Evolutionary conservation across 345 rosid species (phyloP).

Genomic region (Moricandia moricandioides): DNA sequence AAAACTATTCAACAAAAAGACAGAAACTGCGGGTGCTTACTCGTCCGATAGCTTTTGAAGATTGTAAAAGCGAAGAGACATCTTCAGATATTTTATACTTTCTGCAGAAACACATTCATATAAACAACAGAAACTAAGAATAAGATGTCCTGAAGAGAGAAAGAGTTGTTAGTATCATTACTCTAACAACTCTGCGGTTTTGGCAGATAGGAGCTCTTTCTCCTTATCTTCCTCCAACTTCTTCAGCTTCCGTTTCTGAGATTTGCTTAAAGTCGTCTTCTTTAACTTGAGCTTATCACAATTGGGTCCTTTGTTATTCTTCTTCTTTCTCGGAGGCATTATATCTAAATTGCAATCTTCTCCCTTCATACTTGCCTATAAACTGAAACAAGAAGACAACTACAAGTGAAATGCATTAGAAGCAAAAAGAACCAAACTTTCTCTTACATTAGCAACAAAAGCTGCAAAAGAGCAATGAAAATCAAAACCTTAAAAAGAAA

Average conservation of each 20-base stretch:
- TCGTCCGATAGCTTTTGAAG: slow-evolving; percentile 59
- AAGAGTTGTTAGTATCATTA: too few species aligned
- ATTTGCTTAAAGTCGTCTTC: slow-evolving; percentile 45
- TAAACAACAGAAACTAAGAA: not conserved
- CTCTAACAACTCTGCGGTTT: slow-evolving; percentile 52
- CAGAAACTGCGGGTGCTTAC: slow-evolving; percentile 42
- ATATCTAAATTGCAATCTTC: slow-evolving; percentile 54
- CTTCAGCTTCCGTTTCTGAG: slow-evolving; percentile 66
- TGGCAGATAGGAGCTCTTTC: slow-evolving; percentile 41
- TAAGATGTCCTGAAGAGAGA: not conserved
- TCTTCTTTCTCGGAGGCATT: slow-evolving; percentile 51
- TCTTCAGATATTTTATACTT: too few species aligned
- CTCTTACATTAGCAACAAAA: too few species aligned
- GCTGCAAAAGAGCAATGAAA: too few species aligned
- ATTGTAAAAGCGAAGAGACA: slow-evolving; percentile 41
- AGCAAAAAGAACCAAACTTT: too few species aligned
- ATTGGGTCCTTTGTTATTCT: slow-evolving; percentile 36
- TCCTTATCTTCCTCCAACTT: slow-evolving; percentile 78
- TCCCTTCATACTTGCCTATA: slow-evolving; percentile 33
- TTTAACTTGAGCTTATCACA: slow-evolving; percentile 24
- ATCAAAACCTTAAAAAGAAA: too few species aligned
- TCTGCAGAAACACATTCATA: slow-evolving; percentile 16
- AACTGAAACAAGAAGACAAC: not conserved
- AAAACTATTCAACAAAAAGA: not conserved
- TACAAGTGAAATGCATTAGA: too few species aligned